Evolutionary conservation across 306 rosid species (phyloP).

Genomic region (Acacia melanoxylon): DNA sequence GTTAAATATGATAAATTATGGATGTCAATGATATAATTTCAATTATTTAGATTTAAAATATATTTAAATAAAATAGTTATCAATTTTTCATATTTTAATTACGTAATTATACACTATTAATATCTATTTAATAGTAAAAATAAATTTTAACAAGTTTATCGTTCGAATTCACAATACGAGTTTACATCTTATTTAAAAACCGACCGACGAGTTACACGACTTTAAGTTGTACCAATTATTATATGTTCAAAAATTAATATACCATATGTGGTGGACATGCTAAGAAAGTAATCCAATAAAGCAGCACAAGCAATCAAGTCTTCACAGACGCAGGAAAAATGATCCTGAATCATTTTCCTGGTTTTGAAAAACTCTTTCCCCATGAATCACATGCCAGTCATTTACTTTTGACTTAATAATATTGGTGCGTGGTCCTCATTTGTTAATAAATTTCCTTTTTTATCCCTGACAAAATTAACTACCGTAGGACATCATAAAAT

Average conservation of each 20-base stretch:
- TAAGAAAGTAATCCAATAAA: not conserved
- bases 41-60: no score
- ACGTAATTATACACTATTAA: no score
- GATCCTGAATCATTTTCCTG: not conserved
- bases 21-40: no score
- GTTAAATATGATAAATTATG: no score
- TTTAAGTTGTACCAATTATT: not conserved
- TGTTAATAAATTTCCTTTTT: not conserved
- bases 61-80: no score
- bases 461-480: not conserved
- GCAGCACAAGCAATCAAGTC: constrained; percentile 8
- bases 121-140: no score
- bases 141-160: no score
- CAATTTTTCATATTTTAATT: no score
- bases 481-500: not conserved
- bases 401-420: not conserved
- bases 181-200: no score
- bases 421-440: not conserved
- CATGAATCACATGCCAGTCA: constrained; percentile 13
- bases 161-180: no score
- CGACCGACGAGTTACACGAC: no score
- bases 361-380: not conserved
- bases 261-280: not conserved
- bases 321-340: constrained; percentile 15
- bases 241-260: not conserved